Percentiles rank a stretch among this genome's conserved stretches.
These are phyloP conservation scores for Quercus glauca DNA, from an alignment of 306 rosid genomes.

Conservation along the genomic window DNA sequence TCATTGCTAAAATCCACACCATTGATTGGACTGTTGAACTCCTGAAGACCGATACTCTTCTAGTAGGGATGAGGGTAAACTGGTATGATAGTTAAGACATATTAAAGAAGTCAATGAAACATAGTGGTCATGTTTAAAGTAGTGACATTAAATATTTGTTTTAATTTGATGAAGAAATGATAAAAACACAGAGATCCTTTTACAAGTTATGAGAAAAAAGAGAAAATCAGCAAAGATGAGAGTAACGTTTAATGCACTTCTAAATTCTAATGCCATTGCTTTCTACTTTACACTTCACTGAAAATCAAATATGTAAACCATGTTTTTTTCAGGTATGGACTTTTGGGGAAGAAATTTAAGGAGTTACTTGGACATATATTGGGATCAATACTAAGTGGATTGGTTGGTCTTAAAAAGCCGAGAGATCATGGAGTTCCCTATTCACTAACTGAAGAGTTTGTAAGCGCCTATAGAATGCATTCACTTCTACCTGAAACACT, in stretches of 20 bases:
- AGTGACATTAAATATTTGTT: too few species aligned
- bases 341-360: constrained; percentile 71
- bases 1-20: constrained; percentile 79
- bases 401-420: constrained; percentile 67
- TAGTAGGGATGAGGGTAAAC: constrained; percentile 68
- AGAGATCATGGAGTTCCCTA: constrained; percentile 79
- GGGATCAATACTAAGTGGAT: constrained; percentile 64
- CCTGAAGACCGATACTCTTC: constrained; percentile 60
- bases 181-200: too few species aligned
- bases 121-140: too few species aligned
- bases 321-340: constrained; percentile 59
- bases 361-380: constrained; percentile 54
- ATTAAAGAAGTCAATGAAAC: too few species aligned
- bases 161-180: not conserved
- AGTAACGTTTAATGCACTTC: not conserved
- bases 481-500: constrained; percentile 62
- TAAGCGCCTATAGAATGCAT: constrained; percentile 76
- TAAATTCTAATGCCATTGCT: not conserved
- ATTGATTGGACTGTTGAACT: constrained; percentile 87
- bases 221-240: too few species aligned
- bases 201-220: too few species aligned
- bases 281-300: not conserved
- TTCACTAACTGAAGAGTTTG: constrained; percentile 75
- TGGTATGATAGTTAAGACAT: constrained; percentile 37
- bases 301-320: not conserved